phyloP scores from a whole-genome alignment of 1,284 basidiomycete genomes.

The Trichosporon sp. region DNA sequence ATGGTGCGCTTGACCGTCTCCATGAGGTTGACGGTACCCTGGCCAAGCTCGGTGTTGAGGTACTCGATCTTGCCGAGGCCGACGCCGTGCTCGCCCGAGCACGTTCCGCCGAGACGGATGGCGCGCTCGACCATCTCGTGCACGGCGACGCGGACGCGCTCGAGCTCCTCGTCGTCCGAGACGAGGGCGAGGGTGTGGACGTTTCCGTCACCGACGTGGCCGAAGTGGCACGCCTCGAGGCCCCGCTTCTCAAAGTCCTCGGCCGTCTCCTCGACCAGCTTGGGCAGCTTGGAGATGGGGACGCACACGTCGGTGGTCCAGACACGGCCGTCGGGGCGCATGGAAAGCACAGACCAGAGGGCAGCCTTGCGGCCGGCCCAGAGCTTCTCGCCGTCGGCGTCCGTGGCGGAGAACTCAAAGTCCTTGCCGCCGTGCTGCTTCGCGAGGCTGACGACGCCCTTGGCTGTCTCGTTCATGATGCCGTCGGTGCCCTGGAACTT shows the following conservation, averaged over 20 bases:
- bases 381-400: conserved; percentile 71
- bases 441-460: conserved; percentile 43
- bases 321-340: conserved; percentile 66
- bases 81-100: conserved; percentile 79
- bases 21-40: conserved; percentile 77
- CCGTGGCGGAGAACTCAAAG: conserved; percentile 69
- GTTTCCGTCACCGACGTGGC: conserved; percentile 80
- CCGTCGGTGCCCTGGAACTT: conserved; percentile 71
- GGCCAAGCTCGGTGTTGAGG: conserved; percentile 72
- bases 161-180: conserved; percentile 50
- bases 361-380: conserved; percentile 88
- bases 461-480: conserved; percentile 25
- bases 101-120: conserved; percentile 59
- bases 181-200: conserved; percentile 51
- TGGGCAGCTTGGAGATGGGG: conserved; percentile 75
- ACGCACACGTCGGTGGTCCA: conserved; percentile 89
- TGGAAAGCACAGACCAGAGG: conserved; percentile 68
- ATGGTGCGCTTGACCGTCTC: conserved; percentile 69
- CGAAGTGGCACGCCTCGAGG: conserved; percentile 61
- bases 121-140: conserved; percentile 59
- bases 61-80: conserved; percentile 71
- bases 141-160: conserved; percentile 56
- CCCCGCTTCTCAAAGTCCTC: conserved; percentile 67
- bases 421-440: conserved; percentile 70
- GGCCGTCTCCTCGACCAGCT: conserved; percentile 74